These are phyloP conservation scores for Russula compacta DNA, from an alignment of 768 basidiomycete species.

Conservation along the genomic window DNA sequence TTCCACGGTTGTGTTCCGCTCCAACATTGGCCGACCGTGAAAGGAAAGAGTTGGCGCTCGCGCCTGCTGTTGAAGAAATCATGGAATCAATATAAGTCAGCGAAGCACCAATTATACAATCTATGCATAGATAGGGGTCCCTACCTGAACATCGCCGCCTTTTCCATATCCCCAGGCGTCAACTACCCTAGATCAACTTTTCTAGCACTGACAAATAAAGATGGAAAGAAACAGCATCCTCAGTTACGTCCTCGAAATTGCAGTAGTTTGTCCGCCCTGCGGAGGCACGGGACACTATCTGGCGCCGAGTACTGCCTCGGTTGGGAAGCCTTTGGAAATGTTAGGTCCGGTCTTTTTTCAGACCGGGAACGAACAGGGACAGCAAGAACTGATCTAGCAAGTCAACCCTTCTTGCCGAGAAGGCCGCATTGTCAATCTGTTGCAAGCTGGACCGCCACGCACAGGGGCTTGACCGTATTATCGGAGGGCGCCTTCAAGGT, in stretches of 20 bases:
- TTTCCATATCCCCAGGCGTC: background rate
- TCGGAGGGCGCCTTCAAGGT: background rate
- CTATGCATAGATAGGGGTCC: background rate
- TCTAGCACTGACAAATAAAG: background rate
- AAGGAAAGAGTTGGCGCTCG: background rate
- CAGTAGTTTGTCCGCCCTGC: background rate
- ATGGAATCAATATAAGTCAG: background rate
- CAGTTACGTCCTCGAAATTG: background rate
- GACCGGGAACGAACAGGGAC: background rate
- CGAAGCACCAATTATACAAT: background rate
- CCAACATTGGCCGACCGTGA: background rate
- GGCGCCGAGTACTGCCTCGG: background rate
- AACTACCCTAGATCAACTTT: background rate
- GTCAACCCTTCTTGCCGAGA: background rate
- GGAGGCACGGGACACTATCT: background rate
- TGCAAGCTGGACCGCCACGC: background rate
- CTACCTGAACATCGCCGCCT: background rate
- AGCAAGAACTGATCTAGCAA: background rate
- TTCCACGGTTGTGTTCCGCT: background rate
- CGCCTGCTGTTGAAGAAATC: background rate
- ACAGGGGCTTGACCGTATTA: background rate
- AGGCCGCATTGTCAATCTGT: constrained; percentile 1
- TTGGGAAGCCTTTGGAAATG: background rate
- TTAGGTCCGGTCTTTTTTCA: background rate
- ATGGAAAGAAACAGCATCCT: background rate